These are phyloP conservation scores for Lobosporangium transversale DNA, from an alignment of 192 early-diverging fungal species.

Conservation along the genomic window DNA sequence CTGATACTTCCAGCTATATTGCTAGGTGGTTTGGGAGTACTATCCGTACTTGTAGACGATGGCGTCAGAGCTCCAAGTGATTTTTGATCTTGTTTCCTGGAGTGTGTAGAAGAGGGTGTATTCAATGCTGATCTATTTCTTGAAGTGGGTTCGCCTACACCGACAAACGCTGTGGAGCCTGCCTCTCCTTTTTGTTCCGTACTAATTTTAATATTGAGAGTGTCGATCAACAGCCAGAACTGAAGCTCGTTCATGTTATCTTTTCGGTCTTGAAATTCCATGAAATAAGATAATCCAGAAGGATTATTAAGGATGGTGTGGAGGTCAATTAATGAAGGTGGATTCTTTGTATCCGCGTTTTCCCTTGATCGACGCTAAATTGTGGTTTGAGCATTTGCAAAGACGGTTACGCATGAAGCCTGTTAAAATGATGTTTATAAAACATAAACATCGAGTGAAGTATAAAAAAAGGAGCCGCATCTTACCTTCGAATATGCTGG, in stretches of 20 bases:
- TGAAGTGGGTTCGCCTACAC: too few species aligned
- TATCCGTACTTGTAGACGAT: constrained; percentile 8
- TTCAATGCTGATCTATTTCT: constrained; percentile 1
- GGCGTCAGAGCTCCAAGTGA: constrained; percentile 10
- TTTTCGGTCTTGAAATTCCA: constrained; percentile 82
- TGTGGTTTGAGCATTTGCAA: neutral
- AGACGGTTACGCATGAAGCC: neutral
- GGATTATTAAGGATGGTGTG: constrained; percentile 73
- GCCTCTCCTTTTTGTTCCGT: neutral
- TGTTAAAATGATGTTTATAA: neutral
- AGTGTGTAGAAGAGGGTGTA: constrained; percentile 20
- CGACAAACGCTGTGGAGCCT: constrained; percentile 5
- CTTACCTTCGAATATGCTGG: constrained; percentile 60
- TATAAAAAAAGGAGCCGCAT: too few species aligned
- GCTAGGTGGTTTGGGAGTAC: neutral
- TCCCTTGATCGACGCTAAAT: constrained; percentile 20
- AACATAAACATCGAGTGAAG: too few species aligned
- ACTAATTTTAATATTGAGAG: constrained; percentile 56
- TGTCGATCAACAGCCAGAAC: constrained; percentile 81
- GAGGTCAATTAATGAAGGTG: constrained; percentile 58
- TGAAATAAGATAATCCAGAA: constrained; percentile 75
- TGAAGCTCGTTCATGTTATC: constrained; percentile 71
- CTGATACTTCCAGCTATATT: constrained; percentile 15
- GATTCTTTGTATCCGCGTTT: constrained; percentile 16
- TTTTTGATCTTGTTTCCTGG: constrained; percentile 1